These are phyloP conservation scores for Trichoderma sp. DNA, from an alignment of 2,329 filamentous ascomycete genomes.

Conservation along the genomic window DNA sequence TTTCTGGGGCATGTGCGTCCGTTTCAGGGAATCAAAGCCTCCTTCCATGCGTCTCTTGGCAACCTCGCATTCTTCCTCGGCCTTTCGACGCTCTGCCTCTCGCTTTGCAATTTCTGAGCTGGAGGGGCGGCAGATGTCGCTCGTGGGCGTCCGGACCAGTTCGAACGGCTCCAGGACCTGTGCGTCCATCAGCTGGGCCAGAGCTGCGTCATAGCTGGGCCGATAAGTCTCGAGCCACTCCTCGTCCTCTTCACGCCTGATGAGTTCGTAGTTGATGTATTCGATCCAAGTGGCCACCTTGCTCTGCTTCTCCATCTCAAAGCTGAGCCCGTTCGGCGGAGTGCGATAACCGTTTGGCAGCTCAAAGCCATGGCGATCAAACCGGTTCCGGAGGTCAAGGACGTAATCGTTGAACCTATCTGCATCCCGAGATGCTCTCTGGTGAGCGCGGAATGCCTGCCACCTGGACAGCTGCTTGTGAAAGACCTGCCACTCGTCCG, in stretches of 20 bases:
- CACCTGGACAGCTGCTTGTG: slow-evolving; percentile 24
- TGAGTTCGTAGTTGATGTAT: slow-evolving; percentile 26
- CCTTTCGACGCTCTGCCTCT: slow-evolving; percentile 18
- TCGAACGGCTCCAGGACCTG: slow-evolving; percentile 15
- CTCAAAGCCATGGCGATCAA: slow-evolving; percentile 20
- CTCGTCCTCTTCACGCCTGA: slow-evolving; percentile 23
- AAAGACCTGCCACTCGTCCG: slow-evolving; percentile 26
- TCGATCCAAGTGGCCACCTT: slow-evolving; percentile 27
- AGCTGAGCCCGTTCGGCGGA: slow-evolving; percentile 7
- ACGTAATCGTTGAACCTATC: slow-evolving; percentile 8
- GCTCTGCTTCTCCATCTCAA: slow-evolving; percentile 13
- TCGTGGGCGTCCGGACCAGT: slow-evolving; percentile 1
- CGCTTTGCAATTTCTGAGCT: slow-evolving; percentile 13
- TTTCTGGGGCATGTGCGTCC: not conserved
- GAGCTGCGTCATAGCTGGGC: slow-evolving; percentile 18
- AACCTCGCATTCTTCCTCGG: slow-evolving; percentile 8
- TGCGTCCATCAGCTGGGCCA: slow-evolving; percentile 7
- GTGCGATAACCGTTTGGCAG: slow-evolving; percentile 11
- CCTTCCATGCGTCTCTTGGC: not conserved
- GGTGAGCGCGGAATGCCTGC: slow-evolving; percentile 24
- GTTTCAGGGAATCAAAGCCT: not conserved
- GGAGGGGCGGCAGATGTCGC: slow-evolving; percentile 24
- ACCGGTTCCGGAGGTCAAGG: slow-evolving; percentile 19
- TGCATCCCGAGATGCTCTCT: slow-evolving; percentile 4
- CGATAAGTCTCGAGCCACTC: slow-evolving; percentile 21